Evolutionary conservation across 75 land plant genomes (phyloP).

Genomic region (Pinus albicaulis): DNA sequence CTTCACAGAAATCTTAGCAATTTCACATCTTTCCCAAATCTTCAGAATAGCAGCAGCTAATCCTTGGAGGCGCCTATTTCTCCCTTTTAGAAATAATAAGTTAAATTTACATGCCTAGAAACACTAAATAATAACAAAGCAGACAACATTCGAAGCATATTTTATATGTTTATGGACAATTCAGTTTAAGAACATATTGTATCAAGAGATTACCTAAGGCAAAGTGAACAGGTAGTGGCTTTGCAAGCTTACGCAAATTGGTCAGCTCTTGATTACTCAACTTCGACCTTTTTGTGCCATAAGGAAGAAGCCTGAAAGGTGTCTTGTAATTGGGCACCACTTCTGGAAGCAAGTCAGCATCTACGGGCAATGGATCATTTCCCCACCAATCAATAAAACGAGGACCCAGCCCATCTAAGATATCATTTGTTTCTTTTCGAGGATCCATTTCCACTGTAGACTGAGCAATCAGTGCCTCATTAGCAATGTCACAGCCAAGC

Average conservation of each 20-base stretch:
- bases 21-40: slow-evolving; percentile 90
- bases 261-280: slow-evolving; percentile 85
- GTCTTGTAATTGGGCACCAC: slow-evolving; percentile 62
- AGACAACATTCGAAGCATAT: not conserved
- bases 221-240: slow-evolving; percentile 85
- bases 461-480: not conserved
- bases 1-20: slow-evolving; percentile 93
- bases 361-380: slow-evolving; percentile 78
- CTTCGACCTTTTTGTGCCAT: slow-evolving; percentile 59
- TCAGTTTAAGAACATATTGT: slow-evolving; percentile 1
- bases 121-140: slow-evolving; percentile 9
- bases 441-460: not conserved
- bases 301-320: slow-evolving; percentile 91
- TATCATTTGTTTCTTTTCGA: slow-evolving; percentile 41
- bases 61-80: slow-evolving; percentile 86
- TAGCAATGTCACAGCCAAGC: not conserved
- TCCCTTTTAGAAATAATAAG: slow-evolving; percentile 43
- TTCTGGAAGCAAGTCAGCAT: slow-evolving; percentile 83
- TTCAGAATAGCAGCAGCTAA: slow-evolving; percentile 87
- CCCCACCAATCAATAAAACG: slow-evolving; percentile 97
- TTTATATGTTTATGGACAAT: not conserved
- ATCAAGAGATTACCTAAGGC: slow-evolving; percentile 65
- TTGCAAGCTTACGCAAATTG: slow-evolving; percentile 67
- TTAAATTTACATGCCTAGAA: slow-evolving; percentile 3
- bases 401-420: slow-evolving; percentile 87